phyloP scores from a whole-genome alignment of 1,284 basidiomycete genomes.

The Takashimella koratensis region DNA sequence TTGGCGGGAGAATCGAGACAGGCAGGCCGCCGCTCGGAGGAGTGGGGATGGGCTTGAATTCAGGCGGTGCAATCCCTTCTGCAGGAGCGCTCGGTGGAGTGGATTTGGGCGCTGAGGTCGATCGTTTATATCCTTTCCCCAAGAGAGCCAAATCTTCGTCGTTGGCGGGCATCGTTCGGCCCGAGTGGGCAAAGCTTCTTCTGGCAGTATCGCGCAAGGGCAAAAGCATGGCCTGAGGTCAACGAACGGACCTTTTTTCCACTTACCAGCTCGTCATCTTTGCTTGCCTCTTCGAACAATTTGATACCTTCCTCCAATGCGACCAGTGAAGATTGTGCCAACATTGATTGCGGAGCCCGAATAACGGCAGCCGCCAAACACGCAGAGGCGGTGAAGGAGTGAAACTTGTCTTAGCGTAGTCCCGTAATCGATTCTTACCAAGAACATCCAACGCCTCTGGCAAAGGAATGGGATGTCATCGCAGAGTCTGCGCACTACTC shows the following conservation, averaged over 20 bases:
- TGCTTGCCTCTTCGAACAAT: slow-evolving; percentile 17
- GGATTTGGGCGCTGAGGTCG: not conserved
- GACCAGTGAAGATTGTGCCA: slow-evolving; percentile 15
- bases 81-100: not conserved
- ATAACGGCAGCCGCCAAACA: slow-evolving; percentile 25
- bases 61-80: not conserved
- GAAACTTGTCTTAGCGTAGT: slow-evolving; percentile 6
- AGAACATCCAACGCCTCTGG: slow-evolving; percentile 14
- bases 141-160: slow-evolving; percentile 13
- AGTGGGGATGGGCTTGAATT: not conserved
- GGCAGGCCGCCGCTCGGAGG: not conserved
- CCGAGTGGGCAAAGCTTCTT: slow-evolving; percentile 4
- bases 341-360: slow-evolving; percentile 15
- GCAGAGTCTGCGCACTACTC: slow-evolving; percentile 8
- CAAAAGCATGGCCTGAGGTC: slow-evolving; percentile 3
- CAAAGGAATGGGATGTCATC: slow-evolving; percentile 4
- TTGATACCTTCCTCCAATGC: slow-evolving; percentile 19
- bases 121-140: slow-evolving; percentile 6
- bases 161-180: slow-evolving; percentile 1
- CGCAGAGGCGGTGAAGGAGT: slow-evolving; percentile 21
- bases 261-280: slow-evolving; percentile 15
- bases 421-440: slow-evolving; percentile 2
- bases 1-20: not conserved
- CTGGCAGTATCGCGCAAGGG: slow-evolving; percentile 6
- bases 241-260: not conserved